phyloP scores from a whole-genome alignment of 768 basidiomycete genomes.

The Mycena indigotica region DNA sequence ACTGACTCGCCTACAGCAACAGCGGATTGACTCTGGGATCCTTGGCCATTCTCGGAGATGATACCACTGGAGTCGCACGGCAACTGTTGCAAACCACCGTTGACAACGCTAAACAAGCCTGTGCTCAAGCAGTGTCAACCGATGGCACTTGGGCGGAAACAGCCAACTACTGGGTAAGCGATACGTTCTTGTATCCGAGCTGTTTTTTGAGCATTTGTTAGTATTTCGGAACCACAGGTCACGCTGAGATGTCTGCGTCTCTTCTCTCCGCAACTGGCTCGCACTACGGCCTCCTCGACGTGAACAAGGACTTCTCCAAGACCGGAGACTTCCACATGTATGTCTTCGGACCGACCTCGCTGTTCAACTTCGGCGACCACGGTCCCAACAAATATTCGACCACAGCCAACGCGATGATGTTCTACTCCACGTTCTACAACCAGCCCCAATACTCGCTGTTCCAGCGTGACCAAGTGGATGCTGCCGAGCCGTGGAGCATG shows the following conservation, averaged over 20 bases:
- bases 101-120: slow-evolving; percentile 75
- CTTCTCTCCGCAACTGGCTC: slow-evolving; percentile 87
- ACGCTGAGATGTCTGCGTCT: slow-evolving; percentile 86
- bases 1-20: too few species aligned
- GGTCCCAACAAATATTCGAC: slow-evolving; percentile 95
- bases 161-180: slow-evolving; percentile 79
- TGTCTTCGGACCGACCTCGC: slow-evolving; percentile 75
- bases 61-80: slow-evolving; percentile 72
- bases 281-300: slow-evolving; percentile 68
- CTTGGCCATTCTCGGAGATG: slow-evolving; percentile 86
- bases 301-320: slow-evolving; percentile 67
- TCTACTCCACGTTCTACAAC: slow-evolving; percentile 72
- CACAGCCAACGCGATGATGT: slow-evolving; percentile 86
- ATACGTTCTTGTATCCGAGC: too few species aligned
- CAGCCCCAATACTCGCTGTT: slow-evolving; percentile 78
- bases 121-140: slow-evolving; percentile 57
- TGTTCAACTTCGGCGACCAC: slow-evolving; percentile 83
- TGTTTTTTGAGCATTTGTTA: too few species aligned
- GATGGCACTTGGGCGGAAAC: slow-evolving; percentile 97
- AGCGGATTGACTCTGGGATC: slow-evolving; percentile 86
- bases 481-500: slow-evolving; percentile 84
- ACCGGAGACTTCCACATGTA: slow-evolving; percentile 93
- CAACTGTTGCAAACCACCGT: slow-evolving; percentile 69
- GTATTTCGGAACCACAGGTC: slow-evolving; percentile 54
- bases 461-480: slow-evolving; percentile 89